Evolutionary conservation across 805 yeast species (phyloP).

Genomic region (Yueomyces sp.): DNA sequence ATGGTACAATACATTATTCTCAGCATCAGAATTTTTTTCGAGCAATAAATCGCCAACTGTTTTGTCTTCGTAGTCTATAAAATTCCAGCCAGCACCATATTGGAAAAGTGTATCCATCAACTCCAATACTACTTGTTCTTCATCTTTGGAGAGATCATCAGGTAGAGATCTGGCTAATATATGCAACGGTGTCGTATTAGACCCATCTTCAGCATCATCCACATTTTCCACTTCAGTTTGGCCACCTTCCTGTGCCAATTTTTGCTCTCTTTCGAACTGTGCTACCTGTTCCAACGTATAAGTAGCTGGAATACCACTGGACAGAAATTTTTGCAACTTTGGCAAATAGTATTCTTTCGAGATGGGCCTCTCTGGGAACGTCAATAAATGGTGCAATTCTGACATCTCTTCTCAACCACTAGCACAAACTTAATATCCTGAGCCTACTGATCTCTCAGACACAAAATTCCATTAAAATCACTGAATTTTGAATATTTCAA

Average conservation of each 20-base stretch:
- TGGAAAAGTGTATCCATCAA: conserved; percentile 60
- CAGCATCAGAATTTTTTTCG: conserved; percentile 31
- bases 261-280: conserved; percentile 33
- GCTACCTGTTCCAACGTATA: conserved; percentile 69
- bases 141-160: conserved; percentile 22
- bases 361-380: conserved; percentile 40
- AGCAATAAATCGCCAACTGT: conserved; percentile 78
- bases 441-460: not conserved
- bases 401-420: conserved; percentile 32
- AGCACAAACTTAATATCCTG: not conserved
- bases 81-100: conserved; percentile 89
- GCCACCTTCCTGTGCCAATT: conserved; percentile 3
- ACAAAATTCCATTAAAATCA: no score
- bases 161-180: conserved; percentile 43
- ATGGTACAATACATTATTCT: conserved; percentile 29
- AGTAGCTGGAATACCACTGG: conserved; percentile 67
- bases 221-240: conserved; percentile 19
- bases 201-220: conserved; percentile 24
- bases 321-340: conserved; percentile 33
- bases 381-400: conserved; percentile 55
- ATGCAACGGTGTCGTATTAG: conserved; percentile 74
- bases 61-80: conserved; percentile 52
- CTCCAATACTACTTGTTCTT: conserved; percentile 31
- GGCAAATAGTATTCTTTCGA: conserved; percentile 28
- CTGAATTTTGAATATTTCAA: no score